Evolutionary conservation across 371 early-diverging fungal genomes (phyloP).

Genomic region (Rhizomucor miehei): DNA sequence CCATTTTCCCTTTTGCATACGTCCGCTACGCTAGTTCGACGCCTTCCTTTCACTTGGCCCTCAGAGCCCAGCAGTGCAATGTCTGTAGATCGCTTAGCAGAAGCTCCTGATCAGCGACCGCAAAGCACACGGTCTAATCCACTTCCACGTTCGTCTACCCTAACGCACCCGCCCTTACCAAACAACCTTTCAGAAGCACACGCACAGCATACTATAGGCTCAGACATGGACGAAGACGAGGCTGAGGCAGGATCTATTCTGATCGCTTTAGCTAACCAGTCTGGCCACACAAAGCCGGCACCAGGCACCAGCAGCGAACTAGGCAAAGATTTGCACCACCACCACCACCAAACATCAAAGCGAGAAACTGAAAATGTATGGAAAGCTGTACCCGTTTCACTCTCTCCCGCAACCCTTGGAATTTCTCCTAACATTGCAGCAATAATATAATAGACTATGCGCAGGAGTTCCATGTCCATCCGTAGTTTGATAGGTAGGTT

Average conservation of each 20-base stretch:
- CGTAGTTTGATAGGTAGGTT: constrained; percentile 30
- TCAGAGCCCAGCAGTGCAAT: too few species aligned
- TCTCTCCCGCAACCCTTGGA: background rate
- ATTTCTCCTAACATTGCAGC: background rate
- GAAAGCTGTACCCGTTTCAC: background rate
- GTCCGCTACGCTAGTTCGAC: too few species aligned
- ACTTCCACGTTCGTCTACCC: background rate
- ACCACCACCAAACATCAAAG: background rate
- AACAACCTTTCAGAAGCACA: constrained; percentile 1
- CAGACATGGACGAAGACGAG: constrained; percentile 26
- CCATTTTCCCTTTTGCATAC: too few species aligned
- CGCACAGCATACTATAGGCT: constrained; percentile 3
- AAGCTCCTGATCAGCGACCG: background rate
- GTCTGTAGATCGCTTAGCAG: background rate
- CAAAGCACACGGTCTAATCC: background rate
- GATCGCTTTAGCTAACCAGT: constrained; percentile 31
- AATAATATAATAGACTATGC: background rate
- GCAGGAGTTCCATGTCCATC: constrained; percentile 32
- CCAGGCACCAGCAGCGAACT: background rate
- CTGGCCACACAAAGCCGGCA: constrained; percentile 1
- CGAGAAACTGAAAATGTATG: background rate
- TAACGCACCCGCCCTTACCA: background rate
- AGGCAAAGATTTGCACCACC: too few species aligned
- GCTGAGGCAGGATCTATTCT: constrained; percentile 42
- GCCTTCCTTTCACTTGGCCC: background rate